Base-by-base conservation (phyloP, 345 rosid genomes). In the Aegle marmelos region DNA sequence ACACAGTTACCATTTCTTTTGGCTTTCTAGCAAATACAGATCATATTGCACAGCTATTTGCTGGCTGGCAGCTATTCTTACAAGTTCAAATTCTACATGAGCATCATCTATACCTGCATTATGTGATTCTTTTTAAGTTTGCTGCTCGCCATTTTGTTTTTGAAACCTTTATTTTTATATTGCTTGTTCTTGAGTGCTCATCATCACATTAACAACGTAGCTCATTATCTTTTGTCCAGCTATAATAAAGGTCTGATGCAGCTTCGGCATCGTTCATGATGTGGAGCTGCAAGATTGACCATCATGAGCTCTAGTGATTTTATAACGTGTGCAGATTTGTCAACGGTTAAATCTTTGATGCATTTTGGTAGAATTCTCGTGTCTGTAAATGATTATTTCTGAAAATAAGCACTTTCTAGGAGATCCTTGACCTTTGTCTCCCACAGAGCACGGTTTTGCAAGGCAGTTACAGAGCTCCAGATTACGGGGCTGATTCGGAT, bases 381-480 rank as follows among this genome's bases (percentile, higher is more conserved):
- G 28, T 34, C 50, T 45, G 13, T 45, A 13, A 45, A 45, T 13
- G 50, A 45, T 19, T 41, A 9, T 33, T 6, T 34, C 4, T 53
- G 50, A 45, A 24, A 17, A 33, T 41, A 17, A 4, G 48, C 22
- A 48, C 64, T 30, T 58, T 8, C 68, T 70, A 36, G 76, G 34
- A 75, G 41, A 16, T 86, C 90, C 95, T 86, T 91, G 74, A 87
- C 83, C 81, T 54, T 75, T 31, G 30, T 1, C 80, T 79, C 13
- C 80, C 76, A 78, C 83, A 96, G 99, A 89, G 93, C 97, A 48
- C 79, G 93, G 75, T 96, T 91, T 87, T 94, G 97, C 84, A 88
- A 88, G 90, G 98, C 89, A 31, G 88, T 94, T 5, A 86, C 82
- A 31, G 98, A 96, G 87, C 99, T 96, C 61, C 98, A 94, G 89